Evolutionary conservation across 305 asterid genomes (phyloP).

Genomic region (Rubia balearica): DNA sequence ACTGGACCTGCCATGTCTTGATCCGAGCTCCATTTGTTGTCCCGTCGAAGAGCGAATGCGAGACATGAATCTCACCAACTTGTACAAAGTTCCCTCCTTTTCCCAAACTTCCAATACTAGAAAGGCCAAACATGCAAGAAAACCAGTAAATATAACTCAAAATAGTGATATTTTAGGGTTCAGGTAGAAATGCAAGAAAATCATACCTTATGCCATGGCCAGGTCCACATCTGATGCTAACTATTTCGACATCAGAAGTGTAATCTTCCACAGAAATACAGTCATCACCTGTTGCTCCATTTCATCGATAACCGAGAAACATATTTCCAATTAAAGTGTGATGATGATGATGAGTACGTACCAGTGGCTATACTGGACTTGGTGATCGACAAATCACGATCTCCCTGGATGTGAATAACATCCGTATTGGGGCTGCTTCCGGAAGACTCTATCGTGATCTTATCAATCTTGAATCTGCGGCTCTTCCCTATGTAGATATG

Average conservation of each 20-base stretch:
- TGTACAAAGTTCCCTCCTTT: conserved; percentile 30
- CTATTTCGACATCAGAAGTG: conserved; percentile 34
- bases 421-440: conserved; percentile 68
- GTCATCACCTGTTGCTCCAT: conserved; percentile 50
- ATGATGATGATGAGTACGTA: conserved; percentile 9
- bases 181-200: neutral
- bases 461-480: conserved; percentile 33
- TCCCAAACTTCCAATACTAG: conserved; percentile 62
- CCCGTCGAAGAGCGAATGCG: conserved; percentile 30
- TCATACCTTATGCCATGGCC: conserved; percentile 80
- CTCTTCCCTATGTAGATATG: conserved; percentile 41
- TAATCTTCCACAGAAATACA: conserved; percentile 63
- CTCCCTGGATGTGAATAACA: conserved; percentile 67
- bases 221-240: conserved; percentile 61
- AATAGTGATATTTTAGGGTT: neutral
- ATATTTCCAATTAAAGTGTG: neutral
- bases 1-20: conserved; percentile 57
- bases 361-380: conserved; percentile 46
- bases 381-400: conserved; percentile 31
- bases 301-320: neutral
- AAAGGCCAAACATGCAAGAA: neutral
- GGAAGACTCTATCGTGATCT: conserved; percentile 45
- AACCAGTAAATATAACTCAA: neutral
- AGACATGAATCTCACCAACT: conserved; percentile 39
- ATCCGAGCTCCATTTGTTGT: conserved; percentile 66